Conservation (phyloP, 495 filamentous ascomycete species). For the Tuber borchii region DNA sequence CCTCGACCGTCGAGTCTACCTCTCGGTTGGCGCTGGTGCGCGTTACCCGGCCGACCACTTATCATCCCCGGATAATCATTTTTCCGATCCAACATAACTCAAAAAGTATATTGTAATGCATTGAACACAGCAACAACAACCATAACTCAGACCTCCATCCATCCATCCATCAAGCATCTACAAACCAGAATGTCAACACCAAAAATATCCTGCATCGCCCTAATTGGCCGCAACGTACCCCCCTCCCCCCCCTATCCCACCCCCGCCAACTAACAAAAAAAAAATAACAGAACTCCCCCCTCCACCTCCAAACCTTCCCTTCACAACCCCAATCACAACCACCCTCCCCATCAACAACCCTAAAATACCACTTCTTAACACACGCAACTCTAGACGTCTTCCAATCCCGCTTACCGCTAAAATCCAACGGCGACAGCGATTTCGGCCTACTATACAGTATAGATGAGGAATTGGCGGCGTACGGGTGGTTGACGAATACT, state of each 20-base stretch:
- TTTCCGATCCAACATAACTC: no score
- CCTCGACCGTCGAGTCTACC: no score
- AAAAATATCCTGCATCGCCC: constrained; percentile 80
- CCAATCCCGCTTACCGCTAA: constrained; percentile 64
- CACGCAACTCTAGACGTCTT: constrained; percentile 90
- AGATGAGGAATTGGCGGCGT: constrained; percentile 83
- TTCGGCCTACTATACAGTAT: constrained; percentile 85
- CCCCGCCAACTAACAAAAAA: neutral
- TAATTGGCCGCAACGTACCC: constrained; percentile 82
- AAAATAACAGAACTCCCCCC: constrained; percentile 73
- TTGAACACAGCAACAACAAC: no score
- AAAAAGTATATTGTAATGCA: no score
- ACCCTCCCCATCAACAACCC: constrained; percentile 51
- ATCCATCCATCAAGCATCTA: neutral
- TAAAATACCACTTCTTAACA: constrained; percentile 87
- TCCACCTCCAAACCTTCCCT: constrained; percentile 86
- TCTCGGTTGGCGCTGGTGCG: no score
- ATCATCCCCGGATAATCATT: neutral
- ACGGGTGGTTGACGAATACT: constrained; percentile 97
- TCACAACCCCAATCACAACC: no score
- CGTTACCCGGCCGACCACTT: neutral
- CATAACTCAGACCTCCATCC: no score
- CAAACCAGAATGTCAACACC: constrained; percentile 47
- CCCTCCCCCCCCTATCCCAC: constrained; percentile 8
- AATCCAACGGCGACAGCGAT: constrained; percentile 65